Base-by-base conservation (phyloP, 805 yeast genomes). In the Myxozyma sirexii region DNA sequence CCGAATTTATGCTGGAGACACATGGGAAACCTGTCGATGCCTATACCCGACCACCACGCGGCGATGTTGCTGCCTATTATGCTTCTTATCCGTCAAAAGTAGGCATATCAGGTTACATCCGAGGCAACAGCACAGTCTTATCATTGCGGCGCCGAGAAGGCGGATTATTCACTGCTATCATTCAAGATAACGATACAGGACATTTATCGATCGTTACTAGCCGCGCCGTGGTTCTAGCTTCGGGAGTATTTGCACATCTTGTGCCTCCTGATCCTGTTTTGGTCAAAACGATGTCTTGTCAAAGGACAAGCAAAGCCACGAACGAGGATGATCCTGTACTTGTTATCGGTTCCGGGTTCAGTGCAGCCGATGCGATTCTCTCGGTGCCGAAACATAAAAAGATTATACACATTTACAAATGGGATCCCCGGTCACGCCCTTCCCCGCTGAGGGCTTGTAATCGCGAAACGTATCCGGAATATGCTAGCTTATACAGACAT, bases 311-410 rank as follows among this genome's bases (percentile, higher is more conserved):
- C 24, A 24, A 39, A 3, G 19, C 8, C 12, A 24, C 24, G 17
- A 33, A 31, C 21, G 42, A 49, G 12, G 24, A 29, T 19, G 51
- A 37, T 6, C 47, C 64, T 3, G 52, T 60, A 1, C 64, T 70
- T 3, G 68, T 71, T 1, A 46, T 72, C 15, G 75, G 75, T 1
- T 66, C 74, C 1, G 75, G 75, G 0, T 69, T 72, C 35, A 68
- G 73, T 3, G 75, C 75, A 0, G 75, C 75, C 1, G 75, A 72
- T 27, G 71, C 72, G 3, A 63, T 72, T n/a, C 48, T 65, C 12
- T 41, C 62, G 3, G 37, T 41, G 8, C 59, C 65, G 7, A 15
- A 23, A 3, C 6, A 24, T 15, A 44, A 29, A 24, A 55, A 63
- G 17, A 45, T 59, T n/a, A 42, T 69, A 5, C 74, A 71, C 44